phyloP scores from a whole-genome alignment of 306 rosid species.

The Vicia villosa region DNA sequence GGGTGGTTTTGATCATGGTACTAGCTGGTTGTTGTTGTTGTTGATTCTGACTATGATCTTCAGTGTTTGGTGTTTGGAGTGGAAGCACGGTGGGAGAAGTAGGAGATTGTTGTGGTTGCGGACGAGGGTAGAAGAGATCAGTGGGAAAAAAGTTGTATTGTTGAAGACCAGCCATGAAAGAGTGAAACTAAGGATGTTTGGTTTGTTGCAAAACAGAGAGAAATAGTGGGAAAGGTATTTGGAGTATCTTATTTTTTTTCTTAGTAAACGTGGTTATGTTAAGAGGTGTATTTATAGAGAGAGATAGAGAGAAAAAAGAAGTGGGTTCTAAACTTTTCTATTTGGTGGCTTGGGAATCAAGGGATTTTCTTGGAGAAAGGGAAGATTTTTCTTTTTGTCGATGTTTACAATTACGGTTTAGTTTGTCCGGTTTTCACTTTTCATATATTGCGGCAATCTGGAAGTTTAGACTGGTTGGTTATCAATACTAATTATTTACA shows the following conservation, averaged over 20 bases:
- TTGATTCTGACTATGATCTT: constrained; percentile 14
- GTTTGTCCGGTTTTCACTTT: too few species aligned
- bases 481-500: too few species aligned
- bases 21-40: constrained; percentile 22
- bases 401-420: too few species aligned
- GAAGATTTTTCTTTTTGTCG: too few species aligned
- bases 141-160: constrained; percentile 75
- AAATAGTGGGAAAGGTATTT: background rate
- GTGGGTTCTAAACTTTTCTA: background rate
- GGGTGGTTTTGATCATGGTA: constrained; percentile 18
- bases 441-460: too few species aligned
- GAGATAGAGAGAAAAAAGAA: background rate
- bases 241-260: background rate
- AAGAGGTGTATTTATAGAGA: constrained; percentile 16
- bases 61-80: constrained; percentile 5
- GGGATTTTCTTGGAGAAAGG: background rate
- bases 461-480: too few species aligned
- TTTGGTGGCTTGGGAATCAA: background rate
- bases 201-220: background rate
- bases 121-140: constrained; percentile 62
- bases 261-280: background rate
- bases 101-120: constrained; percentile 41
- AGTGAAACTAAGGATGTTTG: background rate
- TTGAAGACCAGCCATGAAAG: constrained; percentile 71
- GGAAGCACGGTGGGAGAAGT: constrained; percentile 37